These are phyloP conservation scores for Candida gigantensis DNA, from an alignment of 1,139 yeast species.

Conservation along the genomic window DNA sequence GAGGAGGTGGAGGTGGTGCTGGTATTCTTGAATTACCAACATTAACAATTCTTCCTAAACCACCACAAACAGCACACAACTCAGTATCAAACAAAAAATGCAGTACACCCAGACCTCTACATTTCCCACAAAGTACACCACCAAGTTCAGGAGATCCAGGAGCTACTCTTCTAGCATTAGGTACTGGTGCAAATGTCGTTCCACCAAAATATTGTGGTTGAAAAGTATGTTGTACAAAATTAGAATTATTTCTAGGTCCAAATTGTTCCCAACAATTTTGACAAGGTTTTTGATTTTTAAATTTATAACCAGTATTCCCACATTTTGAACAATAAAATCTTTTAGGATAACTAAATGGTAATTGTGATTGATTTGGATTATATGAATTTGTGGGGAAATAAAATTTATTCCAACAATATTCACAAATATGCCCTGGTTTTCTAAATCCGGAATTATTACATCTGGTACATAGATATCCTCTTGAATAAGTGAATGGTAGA, in stretches of 20 bases:
- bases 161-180: constrained; percentile 39
- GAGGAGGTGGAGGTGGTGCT: constrained; percentile 12
- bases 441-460: constrained; percentile 79
- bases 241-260: constrained; percentile 42
- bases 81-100: constrained; percentile 53
- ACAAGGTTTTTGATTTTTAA: no score
- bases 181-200: constrained; percentile 16
- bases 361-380: no score
- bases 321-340: no score
- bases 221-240: constrained; percentile 8
- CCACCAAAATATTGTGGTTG: constrained; percentile 18
- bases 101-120: constrained; percentile 69
- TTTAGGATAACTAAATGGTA: no score
- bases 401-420: no score
- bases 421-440: no score
- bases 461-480: constrained; percentile 59
- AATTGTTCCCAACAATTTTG: constrained; percentile 77
- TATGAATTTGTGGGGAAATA: no score
- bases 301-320: no score
- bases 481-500: constrained; percentile 58
- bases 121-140: constrained; percentile 74
- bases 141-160: constrained; percentile 91
- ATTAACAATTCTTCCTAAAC: constrained; percentile 59
- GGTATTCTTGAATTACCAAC: constrained; percentile 7
- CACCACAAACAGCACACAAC: constrained; percentile 61